phyloP scores from a whole-genome alignment of 1,284 basidiomycete species.

The Cutaneotrichosporon arboriforme region DNA sequence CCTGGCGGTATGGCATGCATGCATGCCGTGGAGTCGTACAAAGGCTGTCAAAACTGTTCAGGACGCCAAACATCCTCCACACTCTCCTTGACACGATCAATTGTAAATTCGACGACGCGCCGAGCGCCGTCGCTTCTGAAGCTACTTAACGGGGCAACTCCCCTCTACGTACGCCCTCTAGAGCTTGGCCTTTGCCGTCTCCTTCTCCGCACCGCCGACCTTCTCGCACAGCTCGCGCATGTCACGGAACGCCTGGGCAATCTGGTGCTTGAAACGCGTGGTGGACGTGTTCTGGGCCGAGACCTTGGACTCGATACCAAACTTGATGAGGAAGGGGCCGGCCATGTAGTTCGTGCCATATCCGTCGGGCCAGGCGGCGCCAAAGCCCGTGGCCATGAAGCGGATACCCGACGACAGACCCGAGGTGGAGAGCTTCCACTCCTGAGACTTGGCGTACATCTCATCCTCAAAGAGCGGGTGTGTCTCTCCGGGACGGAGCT shows the following conservation, averaged over 20 bases:
- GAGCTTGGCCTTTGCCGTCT: conserved; percentile 26
- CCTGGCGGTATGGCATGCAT: too few species aligned
- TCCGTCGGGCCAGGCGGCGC: conserved; percentile 70
- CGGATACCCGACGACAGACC: conserved; percentile 78
- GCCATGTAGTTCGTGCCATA: conserved; percentile 91
- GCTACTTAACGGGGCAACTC: too few species aligned
- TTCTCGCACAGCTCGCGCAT: conserved; percentile 60
- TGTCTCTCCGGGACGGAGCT: conserved; percentile 53
- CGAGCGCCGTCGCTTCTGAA: not conserved
- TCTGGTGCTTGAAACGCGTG: conserved; percentile 59
- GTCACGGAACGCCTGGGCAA: conserved; percentile 65
- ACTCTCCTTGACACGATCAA: too few species aligned
- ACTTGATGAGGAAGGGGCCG: conserved; percentile 75
- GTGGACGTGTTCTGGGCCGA: conserved; percentile 69
- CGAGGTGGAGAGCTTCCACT: conserved; percentile 90
- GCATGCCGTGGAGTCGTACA: too few species aligned
- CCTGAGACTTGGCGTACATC: conserved; percentile 68
- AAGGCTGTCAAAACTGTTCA: too few species aligned
- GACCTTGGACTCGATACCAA: conserved; percentile 88
- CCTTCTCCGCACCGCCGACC: conserved; percentile 14
- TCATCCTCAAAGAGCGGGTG: conserved; percentile 68
- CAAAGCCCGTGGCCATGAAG: conserved; percentile 90
- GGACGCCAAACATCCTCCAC: too few species aligned
- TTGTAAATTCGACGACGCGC: not conserved
- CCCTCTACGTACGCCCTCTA: conserved; percentile 5